A percentile compares a stretch with the other conserved stretches of the same genome.
Conservation (phyloP, 768 basidiomycete species). For the Hygrocybe punicea region DNA sequence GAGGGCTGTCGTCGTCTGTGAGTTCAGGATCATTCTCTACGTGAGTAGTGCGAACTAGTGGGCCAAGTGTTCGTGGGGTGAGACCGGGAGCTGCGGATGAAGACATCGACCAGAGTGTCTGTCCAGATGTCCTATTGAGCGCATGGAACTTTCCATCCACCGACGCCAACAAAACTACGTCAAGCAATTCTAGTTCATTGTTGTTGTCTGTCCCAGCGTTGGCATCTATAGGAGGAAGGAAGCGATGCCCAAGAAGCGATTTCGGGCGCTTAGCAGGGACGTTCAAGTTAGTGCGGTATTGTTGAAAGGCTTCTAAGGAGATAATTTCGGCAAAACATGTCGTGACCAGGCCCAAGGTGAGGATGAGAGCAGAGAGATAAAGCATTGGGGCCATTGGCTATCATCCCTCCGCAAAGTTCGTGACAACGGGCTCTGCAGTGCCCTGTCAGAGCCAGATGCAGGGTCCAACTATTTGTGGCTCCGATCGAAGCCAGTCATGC, state of each 20-base stretch:
- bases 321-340: slow-evolving; percentile 33
- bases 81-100: slow-evolving; percentile 46
- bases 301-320: slow-evolving; percentile 24
- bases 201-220: slow-evolving; percentile 19
- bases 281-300: slow-evolving; percentile 19
- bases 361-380: slow-evolving; percentile 21
- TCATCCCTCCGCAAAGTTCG: slow-evolving; percentile 19
- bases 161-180: slow-evolving; percentile 85
- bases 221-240: slow-evolving; percentile 16
- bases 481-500: slow-evolving; percentile 30
- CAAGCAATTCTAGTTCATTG: slow-evolving; percentile 61
- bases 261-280: slow-evolving; percentile 28
- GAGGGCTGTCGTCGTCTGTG: slow-evolving; percentile 47
- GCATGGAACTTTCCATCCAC: slow-evolving; percentile 96
- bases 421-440: background rate
- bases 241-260: slow-evolving; percentile 16
- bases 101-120: slow-evolving; percentile 84
- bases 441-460: background rate
- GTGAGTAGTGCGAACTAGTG: slow-evolving; percentile 73
- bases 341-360: slow-evolving; percentile 22
- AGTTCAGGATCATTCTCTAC: slow-evolving; percentile 54
- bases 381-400: slow-evolving; percentile 36
- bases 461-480: background rate
- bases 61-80: slow-evolving; percentile 56
- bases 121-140: slow-evolving; percentile 81